A percentile compares a stretch with the other conserved stretches of the same genome.
phyloP scores from a whole-genome alignment of 257 asterid genomes.

The Solanum microdontum region DNA sequence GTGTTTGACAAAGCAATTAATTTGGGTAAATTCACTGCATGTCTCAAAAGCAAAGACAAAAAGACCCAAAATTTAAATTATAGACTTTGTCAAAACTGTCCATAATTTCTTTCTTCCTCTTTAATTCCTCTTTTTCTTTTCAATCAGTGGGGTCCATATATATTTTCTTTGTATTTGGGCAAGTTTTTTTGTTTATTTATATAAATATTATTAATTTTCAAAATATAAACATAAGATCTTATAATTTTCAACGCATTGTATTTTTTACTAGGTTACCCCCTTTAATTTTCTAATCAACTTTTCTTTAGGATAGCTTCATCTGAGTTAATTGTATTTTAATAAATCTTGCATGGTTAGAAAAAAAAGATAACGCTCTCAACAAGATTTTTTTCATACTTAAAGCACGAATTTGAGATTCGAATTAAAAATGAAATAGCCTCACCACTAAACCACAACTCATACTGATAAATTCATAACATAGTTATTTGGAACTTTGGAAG shows the following conservation, averaged over 20 bases:
- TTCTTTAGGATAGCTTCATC: too few relatives aligned
- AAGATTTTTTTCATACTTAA: too few relatives aligned
- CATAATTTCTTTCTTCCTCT: background rate
- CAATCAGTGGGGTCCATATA: background rate
- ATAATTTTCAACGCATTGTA: too few relatives aligned
- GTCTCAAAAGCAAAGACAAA: background rate
- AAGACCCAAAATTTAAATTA: background rate
- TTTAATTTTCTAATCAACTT: too few relatives aligned
- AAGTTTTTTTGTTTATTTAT: too few relatives aligned
- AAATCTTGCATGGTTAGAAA: too few relatives aligned
- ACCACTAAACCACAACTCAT: background rate
- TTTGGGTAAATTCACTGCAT: background rate
- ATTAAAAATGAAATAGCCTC: rapidly evolving
- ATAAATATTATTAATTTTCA: too few relatives aligned
- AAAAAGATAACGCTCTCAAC: too few relatives aligned
- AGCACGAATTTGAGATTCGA: rapidly evolving
- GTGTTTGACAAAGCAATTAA: background rate
- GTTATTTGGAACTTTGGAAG: background rate
- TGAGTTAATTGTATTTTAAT: too few relatives aligned
- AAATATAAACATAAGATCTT: too few relatives aligned
- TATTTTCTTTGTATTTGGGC: background rate
- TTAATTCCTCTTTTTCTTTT: background rate
- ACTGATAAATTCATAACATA: background rate
- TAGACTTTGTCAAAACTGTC: background rate
- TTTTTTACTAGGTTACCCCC: too few relatives aligned